phyloP scores from a whole-genome alignment of 306 rosid species.

The Rubus parviflorus region DNA sequence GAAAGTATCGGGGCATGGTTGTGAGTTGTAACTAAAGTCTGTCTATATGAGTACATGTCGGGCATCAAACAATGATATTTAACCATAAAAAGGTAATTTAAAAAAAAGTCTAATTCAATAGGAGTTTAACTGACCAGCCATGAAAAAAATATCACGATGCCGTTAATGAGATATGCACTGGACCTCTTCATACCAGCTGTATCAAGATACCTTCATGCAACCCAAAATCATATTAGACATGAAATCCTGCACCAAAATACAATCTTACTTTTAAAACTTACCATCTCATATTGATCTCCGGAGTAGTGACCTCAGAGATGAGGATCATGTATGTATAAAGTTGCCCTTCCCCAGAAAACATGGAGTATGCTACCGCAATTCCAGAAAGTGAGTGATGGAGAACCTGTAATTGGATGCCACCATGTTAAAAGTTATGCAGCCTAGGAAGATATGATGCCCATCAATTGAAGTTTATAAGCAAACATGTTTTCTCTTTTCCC shows the following conservation, averaged over 20 bases:
- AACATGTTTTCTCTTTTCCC: not conserved
- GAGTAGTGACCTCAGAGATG: conserved; percentile 55
- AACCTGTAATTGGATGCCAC: conserved; percentile 33
- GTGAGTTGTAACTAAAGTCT: not conserved
- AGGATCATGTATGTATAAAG: conserved; percentile 59
- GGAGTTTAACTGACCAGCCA: conserved; percentile 53
- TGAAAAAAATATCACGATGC: conserved; percentile 46
- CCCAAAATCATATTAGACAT: conserved; percentile 4
- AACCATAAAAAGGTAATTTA: not conserved
- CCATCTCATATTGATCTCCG: conserved; percentile 61
- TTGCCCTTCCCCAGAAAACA: conserved; percentile 54
- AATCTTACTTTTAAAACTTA: conserved; percentile 13
- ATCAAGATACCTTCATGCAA: conserved; percentile 49
- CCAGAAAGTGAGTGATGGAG: conserved; percentile 53
- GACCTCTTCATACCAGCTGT: conserved; percentile 58
- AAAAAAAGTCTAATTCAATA: not conserved
- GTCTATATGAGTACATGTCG: not conserved
- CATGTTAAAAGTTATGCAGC: not conserved
- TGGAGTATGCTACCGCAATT: conserved; percentile 46
- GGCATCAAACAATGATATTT: not conserved
- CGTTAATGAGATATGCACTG: conserved; percentile 45
- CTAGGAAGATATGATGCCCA: not conserved
- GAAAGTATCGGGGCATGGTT: not conserved
- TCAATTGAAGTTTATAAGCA: not conserved
- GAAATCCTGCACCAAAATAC: not conserved